Evolutionary conservation across 1,284 basidiomycete genomes (phyloP), one percentile per base, ranked within the genome.

Genomic region (Ganoderma resinaceum): DNA sequence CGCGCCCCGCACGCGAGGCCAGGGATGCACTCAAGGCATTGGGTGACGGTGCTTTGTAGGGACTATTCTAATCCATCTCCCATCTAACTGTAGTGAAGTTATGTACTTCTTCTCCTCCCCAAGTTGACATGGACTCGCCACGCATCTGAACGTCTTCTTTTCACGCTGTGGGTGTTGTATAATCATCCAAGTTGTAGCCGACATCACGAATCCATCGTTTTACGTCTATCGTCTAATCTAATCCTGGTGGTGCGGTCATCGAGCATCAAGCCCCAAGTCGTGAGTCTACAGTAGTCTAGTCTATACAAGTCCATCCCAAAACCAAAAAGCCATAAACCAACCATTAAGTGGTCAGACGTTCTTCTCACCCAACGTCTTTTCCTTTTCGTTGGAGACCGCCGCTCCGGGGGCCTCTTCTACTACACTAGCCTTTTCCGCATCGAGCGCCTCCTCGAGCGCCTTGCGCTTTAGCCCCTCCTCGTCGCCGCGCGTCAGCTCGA

Each of bases 1-100:
- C 93, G 20, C 85, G 95, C 60, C 95, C 95, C 0, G 94, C 95
- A 14, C 84, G 96, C 61, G 95, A 98, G 76, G 91, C 95, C 4
- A 86, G 90, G 73, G 96, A 98, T 63, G 72, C 93, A 53, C 79
- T 98, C 62, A 91, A 84, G 75, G 80, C 77, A 49, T 75, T 82
- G 66, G 80, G 77, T 16, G 76, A 78, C 38, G 52, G 73, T 16
- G 72, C 65, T 31, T 33, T 55, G 35, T 70, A 73, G 42, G 75
- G 74, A 61, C 38, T 74, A 16, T 55, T 55, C 29, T 55, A 14
- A 33, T 20, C 9, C 29, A 8, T 74, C 75, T 63, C n/a, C n/a
- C 12, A 29, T 60, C 58, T 18, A 7, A 14, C 58, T 23, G 58
- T 40, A 60, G 38, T 35, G n/a, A 40, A 73, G 57, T 26, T 29